phyloP scores from a whole-genome alignment of 768 basidiomycete genomes.

The Collybia sp. region DNA sequence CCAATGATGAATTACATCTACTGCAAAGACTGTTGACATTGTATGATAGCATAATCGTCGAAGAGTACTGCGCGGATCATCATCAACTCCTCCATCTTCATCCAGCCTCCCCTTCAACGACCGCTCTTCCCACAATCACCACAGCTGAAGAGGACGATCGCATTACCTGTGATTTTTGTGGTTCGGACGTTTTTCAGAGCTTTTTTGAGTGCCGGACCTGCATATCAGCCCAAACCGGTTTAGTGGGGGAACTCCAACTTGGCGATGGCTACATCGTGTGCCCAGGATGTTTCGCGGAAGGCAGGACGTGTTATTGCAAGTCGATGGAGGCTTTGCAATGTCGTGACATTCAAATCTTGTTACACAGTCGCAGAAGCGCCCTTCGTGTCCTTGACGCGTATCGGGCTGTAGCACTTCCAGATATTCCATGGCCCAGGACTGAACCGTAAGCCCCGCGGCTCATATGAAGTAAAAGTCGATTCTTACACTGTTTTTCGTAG shows the following conservation, averaged over 20 bases:
- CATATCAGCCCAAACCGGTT: slow-evolving; percentile 10
- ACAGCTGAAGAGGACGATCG: slow-evolving; percentile 16
- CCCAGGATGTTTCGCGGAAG: slow-evolving; percentile 71
- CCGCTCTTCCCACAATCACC: slow-evolving; percentile 1
- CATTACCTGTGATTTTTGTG: slow-evolving; percentile 74
- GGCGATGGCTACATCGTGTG: slow-evolving; percentile 56
- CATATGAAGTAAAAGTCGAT: neutral
- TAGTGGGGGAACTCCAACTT: slow-evolving; percentile 5
- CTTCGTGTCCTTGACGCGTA: neutral
- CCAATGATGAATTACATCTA: too few relatives aligned
- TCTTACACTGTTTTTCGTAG: neutral
- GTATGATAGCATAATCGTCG: slow-evolving; percentile 32
- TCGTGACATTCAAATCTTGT: slow-evolving; percentile 42
- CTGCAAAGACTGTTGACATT: neutral
- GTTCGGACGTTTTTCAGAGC: slow-evolving; percentile 75
- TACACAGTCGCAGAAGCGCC: slow-evolving; percentile 33
- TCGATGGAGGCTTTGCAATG: slow-evolving; percentile 60
- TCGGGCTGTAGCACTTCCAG: neutral
- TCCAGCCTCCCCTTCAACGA: neutral
- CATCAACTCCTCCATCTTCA: slow-evolving; percentile 15
- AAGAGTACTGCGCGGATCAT: slow-evolving; percentile 31
- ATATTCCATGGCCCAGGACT: neutral
- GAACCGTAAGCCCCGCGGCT: neutral
- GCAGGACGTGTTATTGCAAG: slow-evolving; percentile 63
- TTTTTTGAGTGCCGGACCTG: slow-evolving; percentile 70